Conservation (phyloP, 768 basidiomycete genomes). For the Hydnomerulius pinastri region DNA sequence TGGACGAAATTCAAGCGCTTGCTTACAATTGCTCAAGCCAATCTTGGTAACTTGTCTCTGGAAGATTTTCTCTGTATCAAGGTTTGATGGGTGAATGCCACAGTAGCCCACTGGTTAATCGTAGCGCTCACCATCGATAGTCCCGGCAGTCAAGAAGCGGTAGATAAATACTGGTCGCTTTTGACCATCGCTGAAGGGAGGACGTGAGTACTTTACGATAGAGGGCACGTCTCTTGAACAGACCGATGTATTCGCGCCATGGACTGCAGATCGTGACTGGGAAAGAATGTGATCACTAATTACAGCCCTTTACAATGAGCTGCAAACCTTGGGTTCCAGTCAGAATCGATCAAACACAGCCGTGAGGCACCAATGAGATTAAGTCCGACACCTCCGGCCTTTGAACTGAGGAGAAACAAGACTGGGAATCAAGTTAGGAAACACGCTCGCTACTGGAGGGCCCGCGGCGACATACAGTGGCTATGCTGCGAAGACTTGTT, state of each 20-base stretch:
- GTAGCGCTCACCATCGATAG: conserved; percentile 74
- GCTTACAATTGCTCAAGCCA: conserved; percentile 83
- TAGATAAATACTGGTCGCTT: conserved; percentile 90
- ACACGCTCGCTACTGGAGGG: neutral
- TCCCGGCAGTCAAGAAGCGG: conserved; percentile 80
- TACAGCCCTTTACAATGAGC: neutral
- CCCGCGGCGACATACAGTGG: conserved; percentile 52
- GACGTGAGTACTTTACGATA: conserved; percentile 7
- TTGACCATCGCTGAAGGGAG: conserved; percentile 78
- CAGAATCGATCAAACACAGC: conserved; percentile 83
- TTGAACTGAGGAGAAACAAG: conserved; percentile 89
- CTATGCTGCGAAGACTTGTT: conserved; percentile 74
- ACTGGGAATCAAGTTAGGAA: conserved; percentile 46
- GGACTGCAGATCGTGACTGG: conserved; percentile 88
- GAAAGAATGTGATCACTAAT: neutral
- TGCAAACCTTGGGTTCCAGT: conserved; percentile 88
- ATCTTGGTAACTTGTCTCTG: conserved; percentile 95
- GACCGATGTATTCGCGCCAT: conserved; percentile 97
- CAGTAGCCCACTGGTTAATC: neutral
- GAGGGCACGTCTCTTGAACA: conserved; percentile 8
- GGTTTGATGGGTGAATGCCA: too few species aligned
- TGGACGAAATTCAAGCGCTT: conserved; percentile 5
- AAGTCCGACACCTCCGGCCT: conserved; percentile 93
- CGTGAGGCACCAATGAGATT: conserved; percentile 92
- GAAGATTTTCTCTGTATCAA: conserved; percentile 75